These are phyloP conservation scores for Drechslerella dactyloides DNA, from an alignment of 2,329 filamentous ascomycete genomes.

Conservation along the genomic window DNA sequence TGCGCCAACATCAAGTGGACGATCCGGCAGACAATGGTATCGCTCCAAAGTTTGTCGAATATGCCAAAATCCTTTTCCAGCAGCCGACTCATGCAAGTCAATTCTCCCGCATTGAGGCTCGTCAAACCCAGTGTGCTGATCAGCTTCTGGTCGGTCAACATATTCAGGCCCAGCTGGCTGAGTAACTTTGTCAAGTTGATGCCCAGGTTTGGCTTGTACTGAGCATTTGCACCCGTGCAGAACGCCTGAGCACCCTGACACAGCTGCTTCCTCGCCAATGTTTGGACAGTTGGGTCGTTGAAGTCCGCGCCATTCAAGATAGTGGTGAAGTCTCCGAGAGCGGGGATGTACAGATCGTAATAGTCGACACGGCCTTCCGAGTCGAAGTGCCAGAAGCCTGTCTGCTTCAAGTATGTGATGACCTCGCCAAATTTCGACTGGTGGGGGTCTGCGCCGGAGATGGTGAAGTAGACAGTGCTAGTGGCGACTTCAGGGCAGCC, in stretches of 20 bases:
- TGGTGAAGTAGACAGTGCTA: slow-evolving; percentile 30
- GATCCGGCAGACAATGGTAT: slow-evolving; percentile 60
- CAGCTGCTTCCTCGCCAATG: slow-evolving; percentile 55
- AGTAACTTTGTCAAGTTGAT: slow-evolving; percentile 3
- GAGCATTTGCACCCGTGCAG: slow-evolving; percentile 58
- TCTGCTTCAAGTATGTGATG: slow-evolving; percentile 58
- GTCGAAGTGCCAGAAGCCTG: slow-evolving; percentile 62
- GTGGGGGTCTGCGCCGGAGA: slow-evolving; percentile 30
- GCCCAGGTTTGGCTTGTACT: slow-evolving; percentile 55
- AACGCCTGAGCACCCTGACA: slow-evolving; percentile 57
- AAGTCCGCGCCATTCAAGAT: slow-evolving; percentile 54
- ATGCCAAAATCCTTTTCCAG: slow-evolving; percentile 58
- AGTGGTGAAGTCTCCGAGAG: slow-evolving; percentile 58
- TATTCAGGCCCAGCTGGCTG: slow-evolving; percentile 10
- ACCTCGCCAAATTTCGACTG: slow-evolving; percentile 51
- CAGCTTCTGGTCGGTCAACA: slow-evolving; percentile 1
- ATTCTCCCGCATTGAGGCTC: slow-evolving; percentile 50
- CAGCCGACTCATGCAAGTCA: slow-evolving; percentile 57
- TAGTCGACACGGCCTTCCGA: slow-evolving; percentile 59
- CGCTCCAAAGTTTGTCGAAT: slow-evolving; percentile 60
- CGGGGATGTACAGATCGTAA: slow-evolving; percentile 61
- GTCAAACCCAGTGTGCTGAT: slow-evolving; percentile 19
- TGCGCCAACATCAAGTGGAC: slow-evolving; percentile 59
- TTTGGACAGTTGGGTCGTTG: slow-evolving; percentile 55
- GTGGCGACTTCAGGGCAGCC: slow-evolving; percentile 31